phyloP scores from a whole-genome alignment of 768 basidiomycete genomes.

The Suillus clintonianus region DNA sequence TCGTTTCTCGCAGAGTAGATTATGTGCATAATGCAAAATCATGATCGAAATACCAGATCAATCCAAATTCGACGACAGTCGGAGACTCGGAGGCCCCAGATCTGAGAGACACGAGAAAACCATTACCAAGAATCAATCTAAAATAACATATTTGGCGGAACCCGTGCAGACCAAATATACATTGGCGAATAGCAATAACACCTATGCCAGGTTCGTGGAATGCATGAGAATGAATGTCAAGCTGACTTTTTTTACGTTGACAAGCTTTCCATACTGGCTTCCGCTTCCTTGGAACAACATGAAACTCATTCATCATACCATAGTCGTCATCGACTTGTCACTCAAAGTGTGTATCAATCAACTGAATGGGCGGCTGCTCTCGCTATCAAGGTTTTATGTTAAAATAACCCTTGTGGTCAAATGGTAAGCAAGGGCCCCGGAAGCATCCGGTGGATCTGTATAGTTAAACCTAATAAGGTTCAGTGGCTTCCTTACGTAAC shows the following conservation, averaged over 20 bases:
- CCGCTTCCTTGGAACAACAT: no score
- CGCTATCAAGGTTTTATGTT: no score
- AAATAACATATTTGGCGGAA: neutral
- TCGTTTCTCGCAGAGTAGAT: neutral
- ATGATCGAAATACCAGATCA: neutral
- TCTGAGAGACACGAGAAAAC: neutral
- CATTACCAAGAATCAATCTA: neutral
- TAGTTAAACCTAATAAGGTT: constrained; percentile 17
- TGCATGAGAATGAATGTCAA: neutral
- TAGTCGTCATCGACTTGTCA: neutral
- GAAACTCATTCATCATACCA: neutral
- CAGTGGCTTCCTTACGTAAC: constrained; percentile 30
- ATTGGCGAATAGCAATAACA: constrained; percentile 7
- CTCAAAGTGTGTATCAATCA: neutral
- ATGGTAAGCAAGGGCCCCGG: neutral
- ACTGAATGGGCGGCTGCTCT: neutral
- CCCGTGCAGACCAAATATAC: constrained; percentile 4
- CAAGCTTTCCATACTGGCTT: neutral
- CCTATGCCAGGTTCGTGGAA: constrained; percentile 1
- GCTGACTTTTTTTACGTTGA: neutral
- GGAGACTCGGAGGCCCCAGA: no score
- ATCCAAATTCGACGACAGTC: neutral
- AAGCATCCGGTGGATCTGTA: constrained; percentile 9
- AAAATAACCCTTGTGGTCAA: no score
- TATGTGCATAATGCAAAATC: neutral